Percentiles rank a stretch among this genome's conserved stretches.
Evolutionary conservation across 441 rosid genomes (phyloP).

Genomic region (Melastoma candidum): DNA sequence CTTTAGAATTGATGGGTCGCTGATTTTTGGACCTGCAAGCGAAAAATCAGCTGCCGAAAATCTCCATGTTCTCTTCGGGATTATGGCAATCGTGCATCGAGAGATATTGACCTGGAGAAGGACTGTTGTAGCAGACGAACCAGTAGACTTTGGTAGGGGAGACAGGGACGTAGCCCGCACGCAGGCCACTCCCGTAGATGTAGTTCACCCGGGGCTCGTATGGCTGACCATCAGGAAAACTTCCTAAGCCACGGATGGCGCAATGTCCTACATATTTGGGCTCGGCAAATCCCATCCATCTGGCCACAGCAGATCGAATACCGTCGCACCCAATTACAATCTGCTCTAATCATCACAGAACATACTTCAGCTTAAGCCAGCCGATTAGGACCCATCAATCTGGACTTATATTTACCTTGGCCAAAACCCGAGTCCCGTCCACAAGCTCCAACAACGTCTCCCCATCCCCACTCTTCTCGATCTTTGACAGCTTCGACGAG

Average conservation of each 20-base stretch:
- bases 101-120: constrained; percentile 47
- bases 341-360: constrained; percentile 24
- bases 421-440: constrained; percentile 47
- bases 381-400: too few relatives aligned
- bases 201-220: constrained; percentile 55
- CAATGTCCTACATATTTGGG: constrained; percentile 72
- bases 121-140: constrained; percentile 85
- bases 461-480: constrained; percentile 33
- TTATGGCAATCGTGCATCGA: not conserved
- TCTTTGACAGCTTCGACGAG: constrained; percentile 52
- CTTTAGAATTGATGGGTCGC: constrained; percentile 55
- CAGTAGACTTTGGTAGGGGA: constrained; percentile 76
- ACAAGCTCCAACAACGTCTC: constrained; percentile 40
- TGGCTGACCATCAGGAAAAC: constrained; percentile 59
- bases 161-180: constrained; percentile 82
- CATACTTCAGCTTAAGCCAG: too few relatives aligned
- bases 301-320: constrained; percentile 57
- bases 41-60: not conserved
- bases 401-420: constrained; percentile 35
- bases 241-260: constrained; percentile 72
- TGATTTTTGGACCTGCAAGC: constrained; percentile 57
- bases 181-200: constrained; percentile 69
- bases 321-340: constrained; percentile 90
- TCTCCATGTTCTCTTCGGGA: too few relatives aligned
- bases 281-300: constrained; percentile 81